Base-by-base conservation (phyloP, 495 filamentous ascomycete genomes). In the Rhizodiscina lignyota region DNA sequence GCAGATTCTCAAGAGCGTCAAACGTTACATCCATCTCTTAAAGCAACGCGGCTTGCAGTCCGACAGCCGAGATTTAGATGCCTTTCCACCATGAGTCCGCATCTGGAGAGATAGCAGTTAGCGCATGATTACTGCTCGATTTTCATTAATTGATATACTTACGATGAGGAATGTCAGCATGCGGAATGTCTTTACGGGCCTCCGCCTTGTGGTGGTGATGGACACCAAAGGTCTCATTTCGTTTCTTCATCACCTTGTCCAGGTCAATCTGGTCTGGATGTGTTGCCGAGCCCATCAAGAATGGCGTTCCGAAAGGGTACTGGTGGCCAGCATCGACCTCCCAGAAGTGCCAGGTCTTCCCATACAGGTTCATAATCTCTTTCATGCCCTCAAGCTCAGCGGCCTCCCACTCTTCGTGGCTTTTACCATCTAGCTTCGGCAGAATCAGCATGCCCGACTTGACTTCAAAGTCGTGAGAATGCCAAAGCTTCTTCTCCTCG, bases 341-440 rank as follows among this genome's bases (percentile, higher is more conserved):
- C 45, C 45, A 48, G 18, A 45, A 45, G 21, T 48, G 45, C 42
- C 43, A 48, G 4, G 36, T 43, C 45, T 48, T 48, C n/a, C 45
- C 45, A 21, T 45, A 48, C n/a, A 48, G 29, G 30, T 24, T 13
- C 13, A 45, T 35, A 21, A 45, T 35, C 23, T 48, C 35, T 17
- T 38, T 5, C 43, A 48, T 48, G 2, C 35, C 45, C 22, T 51
- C 37, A 12, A 38, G 24, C 21, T 37, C 44, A n/a, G 20, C 17
- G 18, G 34, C 43, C 22, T 48, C 45, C 34, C 38, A 42, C 26
- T 30, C 28, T 4, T 49, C 44, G 20, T 54, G 38, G 4, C 29
- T 47, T 21, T 39, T 19, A 18, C 32, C 40, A 23, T 22, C 36
- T 2, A 31, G 45, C 22, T 38, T 37, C 12, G 43, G 45, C 13